Evolutionary conservation across 805 yeast species (phyloP).

Genomic region (Geotrichum ghanense): DNA sequence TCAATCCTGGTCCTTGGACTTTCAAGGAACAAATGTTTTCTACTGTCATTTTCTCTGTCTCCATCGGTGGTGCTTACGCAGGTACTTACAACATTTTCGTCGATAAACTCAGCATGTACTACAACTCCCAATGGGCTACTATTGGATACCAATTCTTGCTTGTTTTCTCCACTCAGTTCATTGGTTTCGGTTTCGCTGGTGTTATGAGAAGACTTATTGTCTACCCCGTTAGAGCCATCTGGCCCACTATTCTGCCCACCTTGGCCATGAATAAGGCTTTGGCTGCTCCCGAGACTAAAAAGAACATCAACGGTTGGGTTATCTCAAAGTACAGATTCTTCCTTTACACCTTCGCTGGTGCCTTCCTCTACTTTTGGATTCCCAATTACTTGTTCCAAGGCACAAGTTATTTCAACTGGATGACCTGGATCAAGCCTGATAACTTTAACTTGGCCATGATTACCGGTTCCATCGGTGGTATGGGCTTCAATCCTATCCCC

Average conservation of each 20-base stretch:
- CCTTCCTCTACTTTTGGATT: conserved; percentile 52
- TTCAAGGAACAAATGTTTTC: conserved; percentile 55
- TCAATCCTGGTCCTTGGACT: conserved; percentile 55
- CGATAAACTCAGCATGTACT: conserved; percentile 11
- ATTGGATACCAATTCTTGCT: conserved; percentile 45
- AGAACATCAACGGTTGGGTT: conserved; percentile 47
- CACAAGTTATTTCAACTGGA: conserved; percentile 51
- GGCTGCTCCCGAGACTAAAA: conserved; percentile 30
- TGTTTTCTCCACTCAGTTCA: conserved; percentile 43
- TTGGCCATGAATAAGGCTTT: conserved; percentile 40
- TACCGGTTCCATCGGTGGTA: conserved; percentile 35
- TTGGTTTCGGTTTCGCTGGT: conserved; percentile 62
- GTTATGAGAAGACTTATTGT: conserved; percentile 46
- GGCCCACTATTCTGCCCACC: conserved; percentile 43
- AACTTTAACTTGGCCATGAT: conserved; percentile 37
- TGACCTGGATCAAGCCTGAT: conserved; percentile 45
- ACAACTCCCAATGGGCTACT: conserved; percentile 18
- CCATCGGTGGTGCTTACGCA: conserved; percentile 9
- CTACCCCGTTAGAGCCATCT: conserved; percentile 40
- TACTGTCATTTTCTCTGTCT: conserved; percentile 32
- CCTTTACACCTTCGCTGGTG: conserved; percentile 28
- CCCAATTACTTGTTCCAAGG: conserved; percentile 56
- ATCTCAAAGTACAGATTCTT: conserved; percentile 42
- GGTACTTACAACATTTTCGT: conserved; percentile 9
- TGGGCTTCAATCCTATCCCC: conserved; percentile 37